Evolutionary conservation across 768 basidiomycete genomes (phyloP).

Genomic region (Calocybe indica): DNA sequence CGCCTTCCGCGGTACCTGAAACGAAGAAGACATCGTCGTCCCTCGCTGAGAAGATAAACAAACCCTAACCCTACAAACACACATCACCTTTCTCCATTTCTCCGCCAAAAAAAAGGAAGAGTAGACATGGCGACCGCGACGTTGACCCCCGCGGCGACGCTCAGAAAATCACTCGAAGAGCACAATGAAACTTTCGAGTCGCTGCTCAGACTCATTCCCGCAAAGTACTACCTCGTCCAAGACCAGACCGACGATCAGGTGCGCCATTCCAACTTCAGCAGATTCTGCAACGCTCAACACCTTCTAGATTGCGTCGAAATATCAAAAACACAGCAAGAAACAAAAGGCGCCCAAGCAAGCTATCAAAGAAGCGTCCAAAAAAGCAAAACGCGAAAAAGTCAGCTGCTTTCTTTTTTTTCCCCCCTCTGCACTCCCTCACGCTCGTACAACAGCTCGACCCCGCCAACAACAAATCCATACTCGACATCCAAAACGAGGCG

Average conservation of each 20-base stretch:
- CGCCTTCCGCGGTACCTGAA: constrained; percentile 54
- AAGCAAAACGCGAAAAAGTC: constrained; percentile 85
- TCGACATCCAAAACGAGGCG: constrained; percentile 68
- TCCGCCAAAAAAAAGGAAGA: neutral
- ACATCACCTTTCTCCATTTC: neutral
- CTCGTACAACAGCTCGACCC: constrained; percentile 72
- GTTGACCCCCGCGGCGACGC: constrained; percentile 23
- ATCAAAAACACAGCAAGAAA: constrained; percentile 86
- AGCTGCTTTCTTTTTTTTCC: constrained; percentile 6
- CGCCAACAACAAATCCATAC: constrained; percentile 68
- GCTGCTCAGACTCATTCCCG: constrained; percentile 79
- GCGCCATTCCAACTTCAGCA: constrained; percentile 5
- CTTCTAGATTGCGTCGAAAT: constrained; percentile 53
- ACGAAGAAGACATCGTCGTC: constrained; percentile 23
- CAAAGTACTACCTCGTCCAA: constrained; percentile 78
- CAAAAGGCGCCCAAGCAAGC: constrained; percentile 79
- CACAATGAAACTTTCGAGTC: constrained; percentile 88
- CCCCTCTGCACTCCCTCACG: neutral
- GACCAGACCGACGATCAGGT: constrained; percentile 69
- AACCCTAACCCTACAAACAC: constrained; percentile 9
- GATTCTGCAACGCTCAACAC: neutral
- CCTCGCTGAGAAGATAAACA: neutral
- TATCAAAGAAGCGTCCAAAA: constrained; percentile 83
- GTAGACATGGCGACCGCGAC: no score
- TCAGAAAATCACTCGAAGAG: constrained; percentile 63